Conservation (phyloP, 1,284 basidiomycete genomes). For the Sanghuangporus baumii region DNA sequence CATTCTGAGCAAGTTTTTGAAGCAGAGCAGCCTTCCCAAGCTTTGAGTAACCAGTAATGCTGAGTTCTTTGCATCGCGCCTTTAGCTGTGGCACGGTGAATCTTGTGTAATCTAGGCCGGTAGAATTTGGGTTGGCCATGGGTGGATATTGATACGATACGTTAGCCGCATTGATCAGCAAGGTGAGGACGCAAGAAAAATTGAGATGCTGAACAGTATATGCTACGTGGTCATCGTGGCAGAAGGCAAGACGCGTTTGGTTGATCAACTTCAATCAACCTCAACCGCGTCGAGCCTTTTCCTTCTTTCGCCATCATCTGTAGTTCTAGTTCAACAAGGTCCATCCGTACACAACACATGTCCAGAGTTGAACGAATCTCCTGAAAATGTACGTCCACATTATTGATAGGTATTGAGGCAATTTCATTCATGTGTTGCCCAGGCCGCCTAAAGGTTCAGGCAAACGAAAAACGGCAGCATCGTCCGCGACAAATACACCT, state of each 20-base stretch:
- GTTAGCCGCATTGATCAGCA: not conserved
- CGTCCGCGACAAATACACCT: constrained; percentile 1
- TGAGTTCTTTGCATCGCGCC: constrained; percentile 57
- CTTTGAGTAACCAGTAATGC: constrained; percentile 60
- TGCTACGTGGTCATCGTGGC: not conserved
- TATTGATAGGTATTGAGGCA: not conserved
- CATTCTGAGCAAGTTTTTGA: constrained; percentile 36
- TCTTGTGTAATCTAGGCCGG: constrained; percentile 22
- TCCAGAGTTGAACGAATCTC: not conserved
- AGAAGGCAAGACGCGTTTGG: not conserved
- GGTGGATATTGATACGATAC: not conserved
- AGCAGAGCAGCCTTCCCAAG: constrained; percentile 54
- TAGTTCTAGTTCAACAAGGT: not conserved
- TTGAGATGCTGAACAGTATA: not conserved
- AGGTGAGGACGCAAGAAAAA: not conserved
- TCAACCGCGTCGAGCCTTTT: not conserved
- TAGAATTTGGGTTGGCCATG: not conserved
- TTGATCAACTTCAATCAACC: not conserved
- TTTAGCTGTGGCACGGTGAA: constrained; percentile 59
- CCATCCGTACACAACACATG: not conserved
- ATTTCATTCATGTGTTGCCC: not conserved
- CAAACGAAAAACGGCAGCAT: constrained; percentile 24
- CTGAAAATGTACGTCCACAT: not conserved
- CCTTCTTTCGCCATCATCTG: not conserved
- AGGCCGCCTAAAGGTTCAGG: constrained; percentile 32